Evolutionary conservation across 1,284 basidiomycete species (phyloP).

Genomic region (Flammula alnicola): DNA sequence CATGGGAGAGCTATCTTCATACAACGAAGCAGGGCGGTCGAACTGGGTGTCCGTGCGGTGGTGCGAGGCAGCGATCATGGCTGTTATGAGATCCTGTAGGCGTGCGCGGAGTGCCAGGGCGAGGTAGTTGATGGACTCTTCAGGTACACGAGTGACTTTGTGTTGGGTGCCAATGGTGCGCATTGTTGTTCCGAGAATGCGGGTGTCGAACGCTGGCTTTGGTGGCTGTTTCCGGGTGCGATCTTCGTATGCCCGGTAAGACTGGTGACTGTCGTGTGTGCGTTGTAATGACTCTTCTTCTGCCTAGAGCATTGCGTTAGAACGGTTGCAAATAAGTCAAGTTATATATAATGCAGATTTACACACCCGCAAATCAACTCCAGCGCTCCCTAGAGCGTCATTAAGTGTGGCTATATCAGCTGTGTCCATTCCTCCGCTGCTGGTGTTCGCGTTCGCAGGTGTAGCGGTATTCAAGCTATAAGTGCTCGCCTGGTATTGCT

Average conservation of each 20-base stretch:
- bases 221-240: slow-evolving; percentile 72
- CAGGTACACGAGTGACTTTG: slow-evolving; percentile 67
- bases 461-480: slow-evolving; percentile 25
- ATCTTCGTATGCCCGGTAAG: slow-evolving; percentile 66
- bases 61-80: slow-evolving; percentile 71
- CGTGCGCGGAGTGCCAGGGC: slow-evolving; percentile 79
- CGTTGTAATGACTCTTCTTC: slow-evolving; percentile 80
- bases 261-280: slow-evolving; percentile 60
- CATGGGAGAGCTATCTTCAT: slow-evolving; percentile 71
- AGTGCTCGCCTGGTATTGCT: slow-evolving; percentile 26
- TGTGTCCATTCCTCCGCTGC: slow-evolving; percentile 51
- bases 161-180: slow-evolving; percentile 64
- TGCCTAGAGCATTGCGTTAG: slow-evolving; percentile 50
- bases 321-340: not conserved
- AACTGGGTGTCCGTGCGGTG: slow-evolving; percentile 76
- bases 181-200: slow-evolving; percentile 64
- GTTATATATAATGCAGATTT: not conserved
- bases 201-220: slow-evolving; percentile 66
- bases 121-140: slow-evolving; percentile 77
- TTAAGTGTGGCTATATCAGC: slow-evolving; percentile 77
- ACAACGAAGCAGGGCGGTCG: slow-evolving; percentile 66
- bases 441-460: slow-evolving; percentile 26
- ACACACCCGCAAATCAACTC: slow-evolving; percentile 77
- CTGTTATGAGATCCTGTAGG: slow-evolving; percentile 70
- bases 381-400: slow-evolving; percentile 81